Evolutionary conservation across 2,329 filamentous ascomycete genomes (phyloP), one percentile per base, ranked within the genome.

Genomic region (Ophiocordyceps camponoti-saundersi): DNA sequence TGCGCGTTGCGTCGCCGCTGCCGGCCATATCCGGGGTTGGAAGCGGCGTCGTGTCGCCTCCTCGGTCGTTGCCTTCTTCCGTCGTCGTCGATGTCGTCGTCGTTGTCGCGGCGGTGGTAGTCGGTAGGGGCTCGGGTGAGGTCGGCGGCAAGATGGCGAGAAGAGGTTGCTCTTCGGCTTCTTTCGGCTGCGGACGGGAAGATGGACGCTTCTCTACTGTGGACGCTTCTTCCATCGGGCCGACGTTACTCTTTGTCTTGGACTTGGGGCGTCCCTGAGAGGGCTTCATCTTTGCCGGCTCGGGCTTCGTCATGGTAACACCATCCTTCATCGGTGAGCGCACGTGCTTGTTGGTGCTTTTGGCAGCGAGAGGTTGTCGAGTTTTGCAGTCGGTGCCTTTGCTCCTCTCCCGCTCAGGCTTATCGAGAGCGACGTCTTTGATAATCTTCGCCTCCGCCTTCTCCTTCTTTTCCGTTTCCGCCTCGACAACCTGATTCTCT

Each of bases 281-380:
- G 8, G 46, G 21, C 49, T 56, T 66, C 12, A 52, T 47, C 11
- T 52, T 46, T 3, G 53, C 34, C 11, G 57, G 49, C 46, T 66
- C 71, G 2, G 6, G 36, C 36, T 18, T 40, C 36, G n/a, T 40
- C n/a, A 11, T 21, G n/a, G 36, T 7, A n/a, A n/a, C 3, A 3
- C 18, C 36, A 6, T 40, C n/a, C 57, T 80, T 80, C 55, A 69
- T 75, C 0, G 77, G 77, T 2, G 79, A 80, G 29, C 66, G 64
- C 42, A 82, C 56, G 52, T 75, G 70, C 47, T 77, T 68, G 54
- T 80, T 80, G 16, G 73, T 72, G 60, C 66, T 81, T 61, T 81
- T 82, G 43, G 66, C 64, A 8, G 68, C 63, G 12, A 79, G 61
- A 1, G 75, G 71, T 48, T 67, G 72, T 45, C 75, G 68, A 34